Evolutionary conservation across 2,329 filamentous ascomycete genomes (phyloP), one percentile per base, ranked within the genome.

Genomic region (Colletotrichum ledebouriae): DNA sequence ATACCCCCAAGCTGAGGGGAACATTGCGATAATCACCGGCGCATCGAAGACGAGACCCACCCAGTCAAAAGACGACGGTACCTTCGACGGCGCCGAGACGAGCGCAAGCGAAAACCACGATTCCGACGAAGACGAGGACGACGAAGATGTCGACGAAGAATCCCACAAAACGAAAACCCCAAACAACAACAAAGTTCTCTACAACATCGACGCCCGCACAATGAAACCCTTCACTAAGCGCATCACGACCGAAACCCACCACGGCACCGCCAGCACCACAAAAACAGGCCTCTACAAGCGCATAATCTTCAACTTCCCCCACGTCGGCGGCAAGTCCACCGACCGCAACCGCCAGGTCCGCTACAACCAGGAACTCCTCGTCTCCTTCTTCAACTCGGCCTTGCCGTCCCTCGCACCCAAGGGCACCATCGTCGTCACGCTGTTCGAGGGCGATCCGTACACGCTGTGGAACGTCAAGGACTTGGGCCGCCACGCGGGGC

Each of bases 271-370:
- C 69, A 70, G 76, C 70, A 59, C 71, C 61, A 49, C 61, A 13
- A 65, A 66, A 17, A n/a, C 33, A 6, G 64, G 74, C 3, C 79
- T 83, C 4, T 94, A 92, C 85, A 90, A 97, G 78, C 87, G 89
- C 64, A 90, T 98, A 70, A 85, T 95, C 72, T 99, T 98, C 88
- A 97, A 98, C 84, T 99, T 99, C 79, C 96, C 96, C 41, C 96
- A 99, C 82, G 92, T 97, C 3, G 96, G 96, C 71, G 96, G 96
- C 52, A 90, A 97, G 75, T 92, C 89, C 72, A 98, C 92, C 73
- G 94, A 98, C 81, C 92, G 98, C 63, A 98, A 98, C 82, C 87
- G 96, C 41, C 96, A 99, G 81, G 94, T 98, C 13, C 90, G 96
- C 64, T 89, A 93, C 78, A 98, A 99, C 81, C 94, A 97, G 80